Percentiles rank a stretch among this genome's conserved stretches.
phyloP scores from a whole-genome alignment of 1,284 basidiomycete genomes.

The Apiotrichum mycotoxinovorans region DNA sequence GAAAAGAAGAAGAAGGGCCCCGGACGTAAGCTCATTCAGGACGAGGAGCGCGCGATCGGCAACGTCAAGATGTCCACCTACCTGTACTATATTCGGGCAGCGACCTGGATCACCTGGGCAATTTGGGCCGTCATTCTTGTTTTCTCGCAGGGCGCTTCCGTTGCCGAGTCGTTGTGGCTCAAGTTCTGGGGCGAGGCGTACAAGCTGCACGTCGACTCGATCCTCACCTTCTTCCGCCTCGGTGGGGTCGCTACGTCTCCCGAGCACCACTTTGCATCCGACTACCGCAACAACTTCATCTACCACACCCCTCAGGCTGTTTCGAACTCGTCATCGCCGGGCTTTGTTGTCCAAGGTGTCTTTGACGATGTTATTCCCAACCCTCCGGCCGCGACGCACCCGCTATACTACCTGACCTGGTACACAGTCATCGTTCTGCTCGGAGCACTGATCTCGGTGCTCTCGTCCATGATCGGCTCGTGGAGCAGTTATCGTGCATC shows the following conservation, averaged over 20 bases:
- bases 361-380: neutral
- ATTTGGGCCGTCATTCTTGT: slow-evolving; percentile 38
- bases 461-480: slow-evolving; percentile 38
- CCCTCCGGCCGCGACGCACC: slow-evolving; percentile 49
- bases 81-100: slow-evolving; percentile 63
- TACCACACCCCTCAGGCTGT: slow-evolving; percentile 14
- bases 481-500: slow-evolving; percentile 57
- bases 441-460: slow-evolving; percentile 38
- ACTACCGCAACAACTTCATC: slow-evolving; percentile 29
- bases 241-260: neutral
- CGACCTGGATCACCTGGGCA: slow-evolving; percentile 46
- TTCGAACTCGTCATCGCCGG: neutral
- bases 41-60: slow-evolving; percentile 62
- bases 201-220: slow-evolving; percentile 21
- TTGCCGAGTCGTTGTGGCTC: slow-evolving; percentile 62
- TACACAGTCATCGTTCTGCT: slow-evolving; percentile 41
- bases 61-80: slow-evolving; percentile 76
- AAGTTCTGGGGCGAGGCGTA: slow-evolving; percentile 57
- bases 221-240: slow-evolving; percentile 26
- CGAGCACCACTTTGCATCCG: slow-evolving; percentile 16
- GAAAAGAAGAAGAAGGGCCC: slow-evolving; percentile 41
- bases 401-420: slow-evolving; percentile 50
- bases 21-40: slow-evolving; percentile 45
- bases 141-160: slow-evolving; percentile 54
- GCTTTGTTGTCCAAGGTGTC: slow-evolving; percentile 7